phyloP scores from a whole-genome alignment of 2,329 filamentous ascomycete species.

The Phialophora expanda region DNA sequence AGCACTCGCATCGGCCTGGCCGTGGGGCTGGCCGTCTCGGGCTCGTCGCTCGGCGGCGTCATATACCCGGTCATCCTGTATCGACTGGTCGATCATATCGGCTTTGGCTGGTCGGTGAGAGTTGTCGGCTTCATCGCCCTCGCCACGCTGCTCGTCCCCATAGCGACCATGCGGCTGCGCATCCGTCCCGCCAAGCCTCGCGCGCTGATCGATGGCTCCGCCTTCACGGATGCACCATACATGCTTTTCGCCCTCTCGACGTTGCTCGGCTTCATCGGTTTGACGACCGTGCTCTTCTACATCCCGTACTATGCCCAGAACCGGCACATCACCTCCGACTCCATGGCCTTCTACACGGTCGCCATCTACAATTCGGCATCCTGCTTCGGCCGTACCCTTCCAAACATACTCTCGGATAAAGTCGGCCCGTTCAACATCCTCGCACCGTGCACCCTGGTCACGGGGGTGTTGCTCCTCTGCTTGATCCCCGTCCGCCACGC shows the following conservation, averaged over 20 bases:
- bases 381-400: conserved; percentile 60
- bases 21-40: conserved; percentile 40
- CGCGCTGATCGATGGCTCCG: conserved; percentile 52
- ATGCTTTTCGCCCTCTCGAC: conserved; percentile 55
- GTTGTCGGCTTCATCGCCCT: conserved; percentile 68
- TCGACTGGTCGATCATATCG: conserved; percentile 61
- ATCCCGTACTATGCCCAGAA: conserved; percentile 64
- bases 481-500: conserved; percentile 50
- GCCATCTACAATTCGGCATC: conserved; percentile 68
- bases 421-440: conserved; percentile 62
- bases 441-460: conserved; percentile 50
- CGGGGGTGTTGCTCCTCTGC: conserved; percentile 50
- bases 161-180: conserved; percentile 50
- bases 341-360: conserved; percentile 68
- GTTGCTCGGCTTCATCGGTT: conserved; percentile 59
- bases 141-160: conserved; percentile 47
- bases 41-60: conserved; percentile 48
- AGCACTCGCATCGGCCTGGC: conserved; percentile 41
- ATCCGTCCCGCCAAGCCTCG: conserved; percentile 50
- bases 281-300: conserved; percentile 65
- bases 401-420: conserved; percentile 64
- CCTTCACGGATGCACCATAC: conserved; percentile 54
- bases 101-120: conserved; percentile 68
- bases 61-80: conserved; percentile 62
- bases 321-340: conserved; percentile 56